A percentile compares a stretch with the other conserved stretches of the same genome.
phyloP scores from a whole-genome alignment of 139 green algal species.

The Asterochloris sp. region DNA sequence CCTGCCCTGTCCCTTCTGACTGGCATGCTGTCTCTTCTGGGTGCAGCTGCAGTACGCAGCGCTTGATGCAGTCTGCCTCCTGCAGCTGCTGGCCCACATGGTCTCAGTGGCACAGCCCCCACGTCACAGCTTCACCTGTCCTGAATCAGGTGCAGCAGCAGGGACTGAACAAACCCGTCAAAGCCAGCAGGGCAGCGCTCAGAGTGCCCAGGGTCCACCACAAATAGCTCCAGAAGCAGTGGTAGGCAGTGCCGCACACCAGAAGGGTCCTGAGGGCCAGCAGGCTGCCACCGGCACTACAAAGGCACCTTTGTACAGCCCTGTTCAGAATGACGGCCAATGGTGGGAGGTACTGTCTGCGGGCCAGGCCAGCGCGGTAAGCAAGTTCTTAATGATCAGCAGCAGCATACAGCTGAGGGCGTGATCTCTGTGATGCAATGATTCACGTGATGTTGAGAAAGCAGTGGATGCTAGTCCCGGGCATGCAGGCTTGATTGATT shows the following conservation, averaged over 20 bases:
- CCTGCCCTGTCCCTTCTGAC: neutral
- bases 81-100: constrained; percentile 39
- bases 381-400: too few relatives aligned
- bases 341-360: neutral
- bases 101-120: neutral
- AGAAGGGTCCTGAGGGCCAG: neutral
- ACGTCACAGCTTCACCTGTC: neutral
- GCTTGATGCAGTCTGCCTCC: constrained; percentile 38
- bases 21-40: neutral
- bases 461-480: too few relatives aligned
- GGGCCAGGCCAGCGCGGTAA: too few relatives aligned
- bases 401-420: too few relatives aligned
- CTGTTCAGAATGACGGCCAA: neutral
- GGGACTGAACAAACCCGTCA: neutral
- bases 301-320: neutral
- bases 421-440: too few relatives aligned
- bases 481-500: too few relatives aligned
- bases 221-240: neutral
- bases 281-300: neutral
- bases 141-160: neutral
- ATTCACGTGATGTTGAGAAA: too few relatives aligned
- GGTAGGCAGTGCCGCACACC: neutral
- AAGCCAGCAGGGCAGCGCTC: neutral
- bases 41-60: constrained; percentile 45
- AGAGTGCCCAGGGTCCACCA: neutral